These are phyloP conservation scores for Furcasterigmium sp. DNA, from an alignment of 2,329 filamentous ascomycete genomes.

Conservation along the genomic window DNA sequence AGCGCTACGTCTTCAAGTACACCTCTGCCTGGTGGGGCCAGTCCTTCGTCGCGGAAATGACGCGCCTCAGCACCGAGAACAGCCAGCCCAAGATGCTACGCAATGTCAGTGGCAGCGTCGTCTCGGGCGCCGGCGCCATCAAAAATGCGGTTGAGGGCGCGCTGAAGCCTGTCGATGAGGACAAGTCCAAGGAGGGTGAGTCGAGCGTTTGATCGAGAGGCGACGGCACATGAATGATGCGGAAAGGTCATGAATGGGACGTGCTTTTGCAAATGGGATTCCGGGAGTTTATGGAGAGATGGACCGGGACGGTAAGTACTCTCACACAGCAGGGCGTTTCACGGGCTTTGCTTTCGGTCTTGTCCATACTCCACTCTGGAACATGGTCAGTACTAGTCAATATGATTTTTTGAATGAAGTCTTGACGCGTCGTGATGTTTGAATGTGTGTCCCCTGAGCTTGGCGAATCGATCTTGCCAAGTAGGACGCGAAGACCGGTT, in stretches of 20 bases:
- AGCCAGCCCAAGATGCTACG: conserved; percentile 31
- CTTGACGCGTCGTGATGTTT: no score
- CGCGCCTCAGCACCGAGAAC: conserved; percentile 37
- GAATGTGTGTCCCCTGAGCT: no score
- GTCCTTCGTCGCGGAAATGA: conserved; percentile 83
- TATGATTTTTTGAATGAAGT: background rate
- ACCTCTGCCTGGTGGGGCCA: conserved; percentile 97
- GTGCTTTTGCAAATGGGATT: background rate
- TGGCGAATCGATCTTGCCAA: no score
- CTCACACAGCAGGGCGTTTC: conserved; percentile 3
- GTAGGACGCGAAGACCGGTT: no score
- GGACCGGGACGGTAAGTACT: background rate
- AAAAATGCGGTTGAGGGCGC: conserved; percentile 5
- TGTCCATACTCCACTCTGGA: background rate
- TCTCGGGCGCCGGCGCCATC: conserved; percentile 12
- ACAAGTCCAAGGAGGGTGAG: conserved; percentile 6
- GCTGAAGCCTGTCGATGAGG: conserved; percentile 1
- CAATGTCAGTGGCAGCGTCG: conserved; percentile 33
- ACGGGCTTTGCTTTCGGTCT: background rate
- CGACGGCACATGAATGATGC: background rate
- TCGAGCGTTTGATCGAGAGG: background rate
- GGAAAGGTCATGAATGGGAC: background rate
- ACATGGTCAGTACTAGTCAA: background rate
- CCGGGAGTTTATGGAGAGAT: background rate
- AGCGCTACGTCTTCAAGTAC: conserved; percentile 95